These are phyloP conservation scores for Colletotrichum sp. DNA, from an alignment of 2,329 filamentous ascomycete genomes.

Conservation along the genomic window DNA sequence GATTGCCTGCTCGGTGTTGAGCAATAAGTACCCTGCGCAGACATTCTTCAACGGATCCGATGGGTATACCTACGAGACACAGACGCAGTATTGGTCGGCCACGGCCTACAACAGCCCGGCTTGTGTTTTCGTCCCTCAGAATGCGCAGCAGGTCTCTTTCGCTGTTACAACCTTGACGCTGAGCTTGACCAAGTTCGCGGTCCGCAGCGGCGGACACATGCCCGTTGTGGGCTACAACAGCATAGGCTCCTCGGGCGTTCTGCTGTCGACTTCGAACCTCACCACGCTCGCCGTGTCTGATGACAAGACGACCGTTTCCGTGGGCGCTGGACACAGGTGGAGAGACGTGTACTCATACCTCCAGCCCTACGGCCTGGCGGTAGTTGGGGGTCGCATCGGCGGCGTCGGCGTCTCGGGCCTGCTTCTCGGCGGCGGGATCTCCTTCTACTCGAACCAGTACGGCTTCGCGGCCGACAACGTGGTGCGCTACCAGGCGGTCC, in stretches of 20 bases:
- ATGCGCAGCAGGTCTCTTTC: constrained; percentile 24
- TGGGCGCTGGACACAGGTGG: constrained; percentile 35
- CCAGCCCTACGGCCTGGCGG: constrained; percentile 24
- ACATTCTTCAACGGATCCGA: background rate
- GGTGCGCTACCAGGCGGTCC: constrained; percentile 44
- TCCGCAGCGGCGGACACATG: constrained; percentile 33
- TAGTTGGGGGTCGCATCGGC: constrained; percentile 30
- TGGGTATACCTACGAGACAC: constrained; percentile 5
- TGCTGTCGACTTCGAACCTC: constrained; percentile 40
- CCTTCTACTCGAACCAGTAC: constrained; percentile 31
- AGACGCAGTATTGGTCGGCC: constrained; percentile 11
- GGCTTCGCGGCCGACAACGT: constrained; percentile 32
- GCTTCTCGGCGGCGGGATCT: constrained; percentile 34
- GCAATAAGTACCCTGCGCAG: background rate
- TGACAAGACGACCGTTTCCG: constrained; percentile 29
- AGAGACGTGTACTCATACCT: constrained; percentile 31
- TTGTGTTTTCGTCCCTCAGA: constrained; percentile 29
- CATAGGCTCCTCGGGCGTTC: constrained; percentile 29
- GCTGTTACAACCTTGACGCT: constrained; percentile 25
- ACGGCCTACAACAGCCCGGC: constrained; percentile 18
- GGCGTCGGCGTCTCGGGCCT: constrained; percentile 32
- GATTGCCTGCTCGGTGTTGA: background rate
- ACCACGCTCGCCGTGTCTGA: constrained; percentile 31
- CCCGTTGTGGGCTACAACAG: constrained; percentile 29
- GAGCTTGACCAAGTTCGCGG: constrained; percentile 23